Evolutionary conservation across 2,329 filamentous ascomycete species (phyloP).

Genomic region (Plectosphaerella cucumerina): DNA sequence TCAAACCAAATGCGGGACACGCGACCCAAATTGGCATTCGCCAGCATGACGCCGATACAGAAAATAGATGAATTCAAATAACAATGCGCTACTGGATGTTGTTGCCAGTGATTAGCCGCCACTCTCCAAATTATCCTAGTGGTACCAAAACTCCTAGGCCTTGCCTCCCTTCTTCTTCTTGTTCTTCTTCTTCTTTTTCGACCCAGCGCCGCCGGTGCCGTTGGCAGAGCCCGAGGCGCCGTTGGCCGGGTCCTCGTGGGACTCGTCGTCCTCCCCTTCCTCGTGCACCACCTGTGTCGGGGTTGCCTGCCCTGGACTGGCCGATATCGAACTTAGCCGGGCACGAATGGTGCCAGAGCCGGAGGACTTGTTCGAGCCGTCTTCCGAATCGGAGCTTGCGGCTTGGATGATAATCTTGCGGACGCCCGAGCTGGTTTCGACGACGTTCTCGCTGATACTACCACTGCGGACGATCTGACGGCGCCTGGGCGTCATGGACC

Average conservation of each 20-base stretch:
- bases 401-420: slow-evolving; percentile 14
- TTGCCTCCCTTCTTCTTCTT: slow-evolving; percentile 34
- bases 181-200: slow-evolving; percentile 27
- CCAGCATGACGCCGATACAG: too few relatives aligned
- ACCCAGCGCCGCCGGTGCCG: slow-evolving; percentile 10
- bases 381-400: slow-evolving; percentile 12
- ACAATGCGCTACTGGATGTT: too few relatives aligned
- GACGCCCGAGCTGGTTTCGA: slow-evolving; percentile 13
- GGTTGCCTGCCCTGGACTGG: slow-evolving; percentile 4
- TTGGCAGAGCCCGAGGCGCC: slow-evolving; percentile 7
- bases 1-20: too few relatives aligned
- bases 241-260: neutral
- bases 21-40: too few relatives aligned
- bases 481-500: slow-evolving; percentile 6
- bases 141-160: slow-evolving; percentile 13
- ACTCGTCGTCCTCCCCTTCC: slow-evolving; percentile 8
- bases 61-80: too few relatives aligned
- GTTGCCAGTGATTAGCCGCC: too few relatives aligned
- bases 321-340: neutral
- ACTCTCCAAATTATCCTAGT: too few relatives aligned
- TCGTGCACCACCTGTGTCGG: neutral
- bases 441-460: slow-evolving; percentile 15
- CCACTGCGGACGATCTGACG: slow-evolving; percentile 12
- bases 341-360: slow-evolving; percentile 7
- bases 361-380: slow-evolving; percentile 10